Evolutionary conservation across 257 asterid genomes (phyloP).

Genomic region (Pogostemon cablin): DNA sequence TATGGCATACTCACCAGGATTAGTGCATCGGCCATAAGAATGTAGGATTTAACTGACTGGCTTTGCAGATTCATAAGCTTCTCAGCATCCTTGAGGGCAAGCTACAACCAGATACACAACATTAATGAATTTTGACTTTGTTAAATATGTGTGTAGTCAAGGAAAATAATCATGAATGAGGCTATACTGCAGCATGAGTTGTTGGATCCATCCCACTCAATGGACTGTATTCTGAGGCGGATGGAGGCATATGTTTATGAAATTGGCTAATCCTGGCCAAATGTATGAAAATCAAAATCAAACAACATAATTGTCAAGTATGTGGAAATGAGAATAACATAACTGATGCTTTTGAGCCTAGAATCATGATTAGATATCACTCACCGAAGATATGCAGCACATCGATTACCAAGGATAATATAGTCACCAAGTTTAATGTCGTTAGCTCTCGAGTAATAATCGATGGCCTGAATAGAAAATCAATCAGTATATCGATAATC

Average conservation of each 20-base stretch:
- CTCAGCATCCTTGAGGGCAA: conserved; percentile 86
- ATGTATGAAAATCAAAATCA: not conserved
- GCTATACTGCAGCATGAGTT: conserved; percentile 79
- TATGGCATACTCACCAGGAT: conserved; percentile 62
- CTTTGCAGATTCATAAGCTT: conserved; percentile 61
- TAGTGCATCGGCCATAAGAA: conserved; percentile 83
- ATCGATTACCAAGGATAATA: conserved; percentile 76
- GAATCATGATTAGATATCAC: not conserved
- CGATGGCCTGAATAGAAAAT: conserved; percentile 64
- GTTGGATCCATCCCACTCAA: conserved; percentile 92
- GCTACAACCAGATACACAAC: conserved; percentile 47
- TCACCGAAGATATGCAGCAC: conserved; percentile 86
- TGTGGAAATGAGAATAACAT: conserved; percentile 2
- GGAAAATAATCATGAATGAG: not conserved
- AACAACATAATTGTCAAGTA: not conserved
- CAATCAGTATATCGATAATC: not conserved
- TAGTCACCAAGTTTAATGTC: conserved; percentile 72
- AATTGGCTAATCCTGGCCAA: conserved; percentile 66
- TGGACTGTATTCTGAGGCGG: conserved; percentile 80
- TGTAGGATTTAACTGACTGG: conserved; percentile 48
- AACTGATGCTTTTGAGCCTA: not conserved
- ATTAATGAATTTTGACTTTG: not conserved
- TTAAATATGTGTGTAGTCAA: conserved; percentile 6
- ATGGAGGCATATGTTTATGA: conserved; percentile 73
- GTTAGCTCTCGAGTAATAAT: conserved; percentile 73